phyloP scores from a whole-genome alignment of 2,329 filamentous ascomycete genomes.

The Juglanconis juglandina region DNA sequence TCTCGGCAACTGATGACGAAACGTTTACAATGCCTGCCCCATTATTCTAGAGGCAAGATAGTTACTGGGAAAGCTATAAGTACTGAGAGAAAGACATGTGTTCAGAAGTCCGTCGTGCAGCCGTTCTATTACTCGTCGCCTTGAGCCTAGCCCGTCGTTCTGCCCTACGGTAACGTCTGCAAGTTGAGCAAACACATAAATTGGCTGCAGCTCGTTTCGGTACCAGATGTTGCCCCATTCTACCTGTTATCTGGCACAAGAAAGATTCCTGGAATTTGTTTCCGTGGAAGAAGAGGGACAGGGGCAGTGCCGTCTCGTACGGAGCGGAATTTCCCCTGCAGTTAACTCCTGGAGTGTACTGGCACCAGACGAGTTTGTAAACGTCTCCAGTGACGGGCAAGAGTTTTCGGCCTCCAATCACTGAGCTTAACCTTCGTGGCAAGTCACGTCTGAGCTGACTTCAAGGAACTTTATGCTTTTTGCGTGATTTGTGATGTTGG shows the following conservation, averaged over 20 bases:
- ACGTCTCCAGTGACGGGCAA: not conserved
- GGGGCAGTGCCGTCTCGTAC: too few relatives aligned
- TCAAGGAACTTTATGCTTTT: not conserved
- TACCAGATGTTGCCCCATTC: too few relatives aligned
- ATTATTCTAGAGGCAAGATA: too few relatives aligned
- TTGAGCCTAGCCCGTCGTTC: too few relatives aligned
- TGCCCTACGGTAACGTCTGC: not conserved
- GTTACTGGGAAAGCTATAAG: too few relatives aligned
- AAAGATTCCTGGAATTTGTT: not conserved
- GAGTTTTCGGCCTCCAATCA: not conserved
- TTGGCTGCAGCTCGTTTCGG: not conserved
- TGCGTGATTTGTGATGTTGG: too few relatives aligned
- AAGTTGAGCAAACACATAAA: not conserved
- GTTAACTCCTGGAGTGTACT: not conserved
- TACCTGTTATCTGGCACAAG: too few relatives aligned
- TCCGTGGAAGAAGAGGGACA: not conserved
- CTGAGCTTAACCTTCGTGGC: too few relatives aligned
- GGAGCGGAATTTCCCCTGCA: not conserved
- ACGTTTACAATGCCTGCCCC: not conserved
- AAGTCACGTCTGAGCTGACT: not conserved
- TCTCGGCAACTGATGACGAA: too few relatives aligned
- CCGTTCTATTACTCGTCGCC: too few relatives aligned
- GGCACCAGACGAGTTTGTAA: not conserved
- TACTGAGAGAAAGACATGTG: too few relatives aligned
- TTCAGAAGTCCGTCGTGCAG: too few relatives aligned